phyloP scores from a whole-genome alignment of 495 filamentous ascomycete species.

The Neurospora cerealis region DNA sequence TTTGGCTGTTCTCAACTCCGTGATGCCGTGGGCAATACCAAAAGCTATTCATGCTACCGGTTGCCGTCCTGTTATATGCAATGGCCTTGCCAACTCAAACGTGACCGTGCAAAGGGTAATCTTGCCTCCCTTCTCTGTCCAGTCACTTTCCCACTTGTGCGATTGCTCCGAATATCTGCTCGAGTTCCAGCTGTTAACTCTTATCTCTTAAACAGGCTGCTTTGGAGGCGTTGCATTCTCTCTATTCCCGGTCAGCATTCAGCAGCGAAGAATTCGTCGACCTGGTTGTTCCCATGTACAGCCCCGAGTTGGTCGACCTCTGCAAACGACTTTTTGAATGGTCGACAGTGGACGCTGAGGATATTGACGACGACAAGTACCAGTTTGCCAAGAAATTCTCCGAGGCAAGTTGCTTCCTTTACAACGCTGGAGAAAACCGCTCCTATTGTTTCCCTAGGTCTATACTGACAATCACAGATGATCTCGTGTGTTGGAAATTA shows the following conservation, averaged over 20 bases:
- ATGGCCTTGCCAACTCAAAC: slow-evolving; percentile 60
- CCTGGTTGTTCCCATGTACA: slow-evolving; percentile 71
- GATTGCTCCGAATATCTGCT: neutral
- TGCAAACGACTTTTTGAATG: slow-evolving; percentile 70
- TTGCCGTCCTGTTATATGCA: slow-evolving; percentile 62
- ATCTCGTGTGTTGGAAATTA: slow-evolving; percentile 75
- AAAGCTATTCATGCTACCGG: slow-evolving; percentile 62
- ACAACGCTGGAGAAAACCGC: neutral
- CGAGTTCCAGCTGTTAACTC: slow-evolving; percentile 3
- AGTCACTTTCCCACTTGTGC: slow-evolving; percentile 43
- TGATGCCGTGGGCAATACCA: slow-evolving; percentile 74
- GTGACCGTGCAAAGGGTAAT: slow-evolving; percentile 51
- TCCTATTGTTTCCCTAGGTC: neutral
- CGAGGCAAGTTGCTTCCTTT: slow-evolving; percentile 47
- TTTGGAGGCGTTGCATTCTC: slow-evolving; percentile 69
- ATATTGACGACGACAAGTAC: slow-evolving; percentile 86
- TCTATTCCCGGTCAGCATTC: slow-evolving; percentile 67
- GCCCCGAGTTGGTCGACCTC: slow-evolving; percentile 56
- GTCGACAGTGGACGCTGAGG: slow-evolving; percentile 65
- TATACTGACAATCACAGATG: slow-evolving; percentile 44
- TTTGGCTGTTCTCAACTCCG: slow-evolving; percentile 63
- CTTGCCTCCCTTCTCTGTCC: slow-evolving; percentile 1
- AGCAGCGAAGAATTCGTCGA: slow-evolving; percentile 70
- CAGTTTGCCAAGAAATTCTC: slow-evolving; percentile 86
- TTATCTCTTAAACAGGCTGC: slow-evolving; percentile 47